Evolutionary conservation across 2,329 filamentous ascomycete genomes (phyloP).

Genomic region (Alternaria panax): DNA sequence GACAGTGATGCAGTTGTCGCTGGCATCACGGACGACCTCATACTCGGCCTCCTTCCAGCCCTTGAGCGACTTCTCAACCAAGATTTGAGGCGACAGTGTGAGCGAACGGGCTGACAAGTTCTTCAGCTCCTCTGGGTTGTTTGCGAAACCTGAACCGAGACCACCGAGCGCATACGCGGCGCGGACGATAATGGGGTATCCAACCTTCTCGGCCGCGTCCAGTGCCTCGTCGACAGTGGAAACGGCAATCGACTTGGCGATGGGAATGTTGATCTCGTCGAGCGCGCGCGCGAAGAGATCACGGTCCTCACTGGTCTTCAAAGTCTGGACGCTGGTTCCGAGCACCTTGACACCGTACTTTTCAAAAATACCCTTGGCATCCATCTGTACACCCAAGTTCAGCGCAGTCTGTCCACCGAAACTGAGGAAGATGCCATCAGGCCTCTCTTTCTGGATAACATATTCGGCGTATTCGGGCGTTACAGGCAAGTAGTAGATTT

Average conservation of each 20-base stretch:
- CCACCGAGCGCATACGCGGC: conserved; percentile 96
- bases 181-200: conserved; percentile 97
- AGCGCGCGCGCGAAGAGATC: conserved; percentile 95
- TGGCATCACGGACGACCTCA: conserved; percentile 94
- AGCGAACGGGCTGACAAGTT: conserved; percentile 93
- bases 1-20: conserved; percentile 98
- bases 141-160: conserved; percentile 94
- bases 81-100: conserved; percentile 91
- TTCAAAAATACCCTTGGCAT: conserved; percentile 93
- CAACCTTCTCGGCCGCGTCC: conserved; percentile 82
- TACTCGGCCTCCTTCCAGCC: conserved; percentile 99
- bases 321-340: conserved; percentile 90
- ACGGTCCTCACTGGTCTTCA: conserved; percentile 94
- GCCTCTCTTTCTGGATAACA: conserved; percentile 94
- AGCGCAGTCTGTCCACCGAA: conserved; percentile 98
- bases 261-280: conserved; percentile 96
- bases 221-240: conserved; percentile 90
- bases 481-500: conserved; percentile 97
- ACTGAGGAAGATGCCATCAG: conserved; percentile 95
- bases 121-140: conserved; percentile 90
- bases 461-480: conserved; percentile 97
- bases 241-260: conserved; percentile 94
- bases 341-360: conserved; percentile 95
- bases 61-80: conserved; percentile 98
- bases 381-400: conserved; percentile 96